Conservation (phyloP, 257 asterid genomes). For the Linderniella brevidens region DNA sequence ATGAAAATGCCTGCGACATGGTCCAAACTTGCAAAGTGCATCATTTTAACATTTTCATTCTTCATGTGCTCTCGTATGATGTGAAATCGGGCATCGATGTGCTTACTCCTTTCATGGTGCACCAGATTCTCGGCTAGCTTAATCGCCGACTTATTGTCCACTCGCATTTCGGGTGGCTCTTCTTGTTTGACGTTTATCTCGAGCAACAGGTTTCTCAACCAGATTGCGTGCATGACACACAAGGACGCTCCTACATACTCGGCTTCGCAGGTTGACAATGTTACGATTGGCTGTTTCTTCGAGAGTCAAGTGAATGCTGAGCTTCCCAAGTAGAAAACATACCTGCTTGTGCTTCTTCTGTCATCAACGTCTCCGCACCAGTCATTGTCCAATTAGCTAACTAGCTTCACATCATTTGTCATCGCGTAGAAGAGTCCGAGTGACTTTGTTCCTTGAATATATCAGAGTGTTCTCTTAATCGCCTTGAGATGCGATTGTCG, state of each 20-base stretch:
- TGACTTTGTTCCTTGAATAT: neutral
- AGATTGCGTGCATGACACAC: constrained; percentile 4
- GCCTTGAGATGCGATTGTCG: neutral
- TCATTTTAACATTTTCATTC: neutral
- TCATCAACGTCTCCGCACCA: neutral
- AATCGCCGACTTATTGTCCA: neutral
- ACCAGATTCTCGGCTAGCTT: neutral
- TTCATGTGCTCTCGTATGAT: neutral
- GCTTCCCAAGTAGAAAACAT: constrained; percentile 5
- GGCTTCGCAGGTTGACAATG: neutral
- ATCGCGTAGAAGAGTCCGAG: neutral
- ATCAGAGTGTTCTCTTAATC: neutral
- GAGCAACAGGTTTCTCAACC: constrained; percentile 9
- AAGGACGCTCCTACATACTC: constrained; percentile 1
- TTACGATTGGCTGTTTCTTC: neutral
- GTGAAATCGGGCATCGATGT: constrained; percentile 5
- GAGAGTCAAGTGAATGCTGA: constrained; percentile 1
- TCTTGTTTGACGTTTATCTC: neutral
- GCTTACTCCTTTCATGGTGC: constrained; percentile 6
- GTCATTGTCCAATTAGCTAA: too few relatives aligned
- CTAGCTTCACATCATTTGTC: too few relatives aligned
- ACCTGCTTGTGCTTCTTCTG: neutral
- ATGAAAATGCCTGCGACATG: too few relatives aligned
- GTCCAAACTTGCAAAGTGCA: too few relatives aligned
- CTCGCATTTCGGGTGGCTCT: neutral